Evolutionary conservation across 78 protist species (phyloP).

Genomic region (Polysphondylium violaceum): DNA sequence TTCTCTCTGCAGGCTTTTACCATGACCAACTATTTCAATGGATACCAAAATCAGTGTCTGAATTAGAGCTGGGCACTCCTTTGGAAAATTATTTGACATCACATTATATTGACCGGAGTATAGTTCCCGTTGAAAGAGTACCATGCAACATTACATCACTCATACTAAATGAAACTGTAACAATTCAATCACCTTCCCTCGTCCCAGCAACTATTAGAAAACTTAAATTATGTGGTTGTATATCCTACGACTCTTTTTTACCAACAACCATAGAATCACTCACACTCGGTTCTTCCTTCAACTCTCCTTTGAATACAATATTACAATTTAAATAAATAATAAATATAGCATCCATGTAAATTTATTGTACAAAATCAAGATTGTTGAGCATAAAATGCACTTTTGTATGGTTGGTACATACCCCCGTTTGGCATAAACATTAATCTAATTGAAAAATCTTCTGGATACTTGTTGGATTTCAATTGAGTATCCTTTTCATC

Average conservation of each 20-base stretch:
- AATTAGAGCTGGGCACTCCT: background rate
- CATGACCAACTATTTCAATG: background rate
- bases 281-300: too few relatives aligned
- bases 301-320: too few relatives aligned
- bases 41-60: background rate
- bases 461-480: background rate
- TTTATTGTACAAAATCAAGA: too few relatives aligned
- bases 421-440: conserved; percentile 48
- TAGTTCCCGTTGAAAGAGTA: background rate
- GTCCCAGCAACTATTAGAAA: background rate
- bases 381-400: too few relatives aligned
- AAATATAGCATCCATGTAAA: too few relatives aligned
- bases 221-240: too few relatives aligned
- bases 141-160: background rate
- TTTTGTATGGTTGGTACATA: too few relatives aligned
- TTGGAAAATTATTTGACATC: background rate
- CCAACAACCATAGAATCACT: background rate
- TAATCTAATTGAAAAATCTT: conserved; percentile 48
- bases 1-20: background rate
- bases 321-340: too few relatives aligned
- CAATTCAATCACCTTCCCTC: background rate
- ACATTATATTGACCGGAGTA: background rate
- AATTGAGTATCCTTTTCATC: conserved; percentile 23
- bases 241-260: background rate
- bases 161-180: too few relatives aligned